Evolutionary conservation across 495 filamentous ascomycete species (phyloP).

Genomic region (Diplogelasinospora grovesii): DNA sequence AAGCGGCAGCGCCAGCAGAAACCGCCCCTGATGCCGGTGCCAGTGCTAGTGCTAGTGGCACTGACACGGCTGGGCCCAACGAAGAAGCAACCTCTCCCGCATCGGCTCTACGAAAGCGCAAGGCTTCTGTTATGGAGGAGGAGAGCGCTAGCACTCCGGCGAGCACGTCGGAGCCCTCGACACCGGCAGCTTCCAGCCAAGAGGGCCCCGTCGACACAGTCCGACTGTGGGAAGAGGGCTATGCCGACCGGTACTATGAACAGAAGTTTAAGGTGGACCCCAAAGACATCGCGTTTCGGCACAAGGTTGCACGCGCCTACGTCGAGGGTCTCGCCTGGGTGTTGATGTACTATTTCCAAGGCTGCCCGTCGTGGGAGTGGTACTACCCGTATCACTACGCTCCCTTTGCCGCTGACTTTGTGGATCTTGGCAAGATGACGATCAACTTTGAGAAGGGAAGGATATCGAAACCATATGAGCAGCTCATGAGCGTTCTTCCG

Average conservation of each 20-base stretch:
- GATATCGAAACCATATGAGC: slow-evolving; percentile 89
- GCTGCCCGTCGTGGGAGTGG: slow-evolving; percentile 97
- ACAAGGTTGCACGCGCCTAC: slow-evolving; percentile 86
- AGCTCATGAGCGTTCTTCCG: slow-evolving; percentile 96
- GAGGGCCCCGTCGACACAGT: slow-evolving; percentile 72
- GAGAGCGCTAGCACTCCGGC: slow-evolving; percentile 47
- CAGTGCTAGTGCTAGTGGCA: slow-evolving; percentile 6
- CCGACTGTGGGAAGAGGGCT: slow-evolving; percentile 89
- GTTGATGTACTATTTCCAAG: slow-evolving; percentile 95
- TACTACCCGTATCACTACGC: slow-evolving; percentile 99
- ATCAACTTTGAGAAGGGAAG: slow-evolving; percentile 79
- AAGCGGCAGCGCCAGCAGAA: slow-evolving; percentile 17
- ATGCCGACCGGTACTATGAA: slow-evolving; percentile 92
- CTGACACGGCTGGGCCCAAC: no score
- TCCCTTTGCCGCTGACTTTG: slow-evolving; percentile 93
- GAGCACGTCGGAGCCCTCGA: slow-evolving; percentile 36
- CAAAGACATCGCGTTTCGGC: slow-evolving; percentile 76
- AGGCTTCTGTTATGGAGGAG: slow-evolving; percentile 54
- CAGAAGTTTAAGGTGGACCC: slow-evolving; percentile 90
- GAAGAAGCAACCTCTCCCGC: slow-evolving; percentile 21
- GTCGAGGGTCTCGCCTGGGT: slow-evolving; percentile 98
- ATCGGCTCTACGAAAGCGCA: slow-evolving; percentile 48
- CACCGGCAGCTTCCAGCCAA: slow-evolving; percentile 41
- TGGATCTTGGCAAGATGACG: slow-evolving; percentile 69
- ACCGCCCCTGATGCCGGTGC: slow-evolving; percentile 10